Evolutionary conservation across 805 yeast species (phyloP).

Genomic region (Lachancea sp.): DNA sequence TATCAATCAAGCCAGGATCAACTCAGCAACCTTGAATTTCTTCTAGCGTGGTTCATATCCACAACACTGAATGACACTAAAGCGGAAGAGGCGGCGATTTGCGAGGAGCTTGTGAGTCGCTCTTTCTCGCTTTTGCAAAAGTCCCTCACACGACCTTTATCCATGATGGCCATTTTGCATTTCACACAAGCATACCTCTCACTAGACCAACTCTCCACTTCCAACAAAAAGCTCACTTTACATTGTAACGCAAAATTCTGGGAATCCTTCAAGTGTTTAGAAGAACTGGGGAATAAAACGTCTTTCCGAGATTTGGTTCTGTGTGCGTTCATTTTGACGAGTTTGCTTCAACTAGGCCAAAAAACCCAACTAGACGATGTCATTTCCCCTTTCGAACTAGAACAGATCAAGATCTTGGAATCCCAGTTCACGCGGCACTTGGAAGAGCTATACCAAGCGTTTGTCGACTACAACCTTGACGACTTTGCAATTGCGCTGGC

Average conservation of each 20-base stretch:
- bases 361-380: constrained; percentile 7
- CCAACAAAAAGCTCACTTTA: constrained; percentile 8
- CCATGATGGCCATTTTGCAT: constrained; percentile 21
- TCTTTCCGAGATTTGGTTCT: constrained; percentile 20
- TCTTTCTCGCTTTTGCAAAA: constrained; percentile 4
- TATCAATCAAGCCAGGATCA: not conserved
- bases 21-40: constrained; percentile 1
- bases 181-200: constrained; percentile 15
- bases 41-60: not conserved
- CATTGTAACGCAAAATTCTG: constrained; percentile 16
- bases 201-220: constrained; percentile 3
- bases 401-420: constrained; percentile 22
- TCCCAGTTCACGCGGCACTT: constrained; percentile 13
- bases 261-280: constrained; percentile 16
- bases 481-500: constrained; percentile 12
- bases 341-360: constrained; percentile 16
- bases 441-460: constrained; percentile 13
- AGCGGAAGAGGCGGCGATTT: not conserved
- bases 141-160: constrained; percentile 18
- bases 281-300: constrained; percentile 13
- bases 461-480: constrained; percentile 12
- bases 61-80: not conserved
- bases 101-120: not conserved
- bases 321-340: constrained; percentile 21
- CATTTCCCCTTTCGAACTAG: constrained; percentile 29